Evolutionary conservation across 1,284 basidiomycete genomes (phyloP), one percentile per base, ranked within the genome.

Genomic region (Ganoderma resinaceum): DNA sequence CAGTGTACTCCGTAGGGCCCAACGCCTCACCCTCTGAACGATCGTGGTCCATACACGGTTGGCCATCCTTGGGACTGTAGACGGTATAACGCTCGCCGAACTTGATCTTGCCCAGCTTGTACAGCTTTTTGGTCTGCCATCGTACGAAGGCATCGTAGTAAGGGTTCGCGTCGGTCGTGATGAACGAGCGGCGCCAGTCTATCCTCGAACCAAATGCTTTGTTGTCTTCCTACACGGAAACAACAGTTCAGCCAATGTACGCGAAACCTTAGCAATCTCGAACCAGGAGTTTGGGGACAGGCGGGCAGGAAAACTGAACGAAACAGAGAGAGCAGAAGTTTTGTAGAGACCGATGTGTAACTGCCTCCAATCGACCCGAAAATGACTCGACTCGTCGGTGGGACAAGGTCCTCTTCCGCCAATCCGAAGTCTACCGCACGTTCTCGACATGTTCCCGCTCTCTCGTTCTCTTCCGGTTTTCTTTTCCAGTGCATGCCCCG

Each of bases 31-130:
- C 98, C 72, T 96, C 95, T 66, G 91, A 89, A 72, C 98, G 94
- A 80, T 99, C 98, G 84, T 99, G 98, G 83, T 99, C 98, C 98
- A 99, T 99, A 80, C 98, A 99, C 1, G 98, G 97, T 80, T 99
- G 98, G 11, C 96, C 96, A 77, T 99, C 98, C 81, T 99, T 99
- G n/a, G 96, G 96, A 75, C 95, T 97, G 86, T 98, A 99, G 79
- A 99, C 96, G 52, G 98, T 99, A 82, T 99, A 98, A 58, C 98
- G 92, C 84, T 99, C 95, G 63, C 98, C 98, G 78, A 99, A 99
- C 84, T 98, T 97, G 85, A 98, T 95, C 81, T 96, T 96, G 43
- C 93, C 91, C 65, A 95, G 84, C 57, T 85, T 85, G 82, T 95
- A 88, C 16, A 99, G 88, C 80, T 95, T 96, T 86, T 97, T 99